Evolutionary conservation across 148 eudicot genomes (phyloP).

Genomic region (Selenicereus undatus): DNA sequence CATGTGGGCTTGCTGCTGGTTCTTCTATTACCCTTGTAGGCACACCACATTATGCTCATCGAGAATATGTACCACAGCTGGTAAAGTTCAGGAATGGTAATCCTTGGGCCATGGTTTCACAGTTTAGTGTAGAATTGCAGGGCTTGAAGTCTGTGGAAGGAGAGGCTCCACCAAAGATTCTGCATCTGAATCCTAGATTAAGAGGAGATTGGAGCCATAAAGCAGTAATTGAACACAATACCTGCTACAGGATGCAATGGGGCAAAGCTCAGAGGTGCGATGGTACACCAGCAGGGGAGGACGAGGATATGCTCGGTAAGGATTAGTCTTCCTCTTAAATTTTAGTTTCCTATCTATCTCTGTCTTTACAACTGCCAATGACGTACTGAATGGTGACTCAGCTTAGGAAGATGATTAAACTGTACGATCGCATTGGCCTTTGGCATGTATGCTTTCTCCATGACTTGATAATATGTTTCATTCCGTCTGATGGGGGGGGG

Average conservation of each 20-base stretch:
- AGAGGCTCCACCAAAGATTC: constrained; percentile 92
- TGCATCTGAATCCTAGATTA: constrained; percentile 93
- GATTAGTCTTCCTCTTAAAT: constrained; percentile 19
- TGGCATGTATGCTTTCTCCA: background rate
- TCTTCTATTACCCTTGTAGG: constrained; percentile 91
- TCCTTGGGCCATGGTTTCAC: constrained; percentile 69
- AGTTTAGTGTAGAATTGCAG: constrained; percentile 89
- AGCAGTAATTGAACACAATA: constrained; percentile 87
- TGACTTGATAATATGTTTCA: background rate
- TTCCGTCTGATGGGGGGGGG: too few relatives aligned
- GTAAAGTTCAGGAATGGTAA: constrained; percentile 44
- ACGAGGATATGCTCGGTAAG: constrained; percentile 80
- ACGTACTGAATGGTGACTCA: background rate
- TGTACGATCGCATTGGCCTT: background rate
- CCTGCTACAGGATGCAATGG: constrained; percentile 99
- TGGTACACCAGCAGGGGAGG: constrained; percentile 59
- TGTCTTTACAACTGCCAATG: background rate
- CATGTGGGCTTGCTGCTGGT: constrained; percentile 92
- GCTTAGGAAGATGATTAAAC: background rate
- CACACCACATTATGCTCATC: constrained; percentile 75
- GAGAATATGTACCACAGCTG: constrained; percentile 75
- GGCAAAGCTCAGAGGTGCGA: constrained; percentile 89
- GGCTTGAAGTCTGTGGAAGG: constrained; percentile 88
- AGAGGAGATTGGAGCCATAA: constrained; percentile 92
- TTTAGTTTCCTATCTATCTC: constrained; percentile 17